These are phyloP conservation scores for Aspergillus fumigatiaffinis DNA, from an alignment of 2,329 filamentous ascomycete genomes.

Conservation along the genomic window DNA sequence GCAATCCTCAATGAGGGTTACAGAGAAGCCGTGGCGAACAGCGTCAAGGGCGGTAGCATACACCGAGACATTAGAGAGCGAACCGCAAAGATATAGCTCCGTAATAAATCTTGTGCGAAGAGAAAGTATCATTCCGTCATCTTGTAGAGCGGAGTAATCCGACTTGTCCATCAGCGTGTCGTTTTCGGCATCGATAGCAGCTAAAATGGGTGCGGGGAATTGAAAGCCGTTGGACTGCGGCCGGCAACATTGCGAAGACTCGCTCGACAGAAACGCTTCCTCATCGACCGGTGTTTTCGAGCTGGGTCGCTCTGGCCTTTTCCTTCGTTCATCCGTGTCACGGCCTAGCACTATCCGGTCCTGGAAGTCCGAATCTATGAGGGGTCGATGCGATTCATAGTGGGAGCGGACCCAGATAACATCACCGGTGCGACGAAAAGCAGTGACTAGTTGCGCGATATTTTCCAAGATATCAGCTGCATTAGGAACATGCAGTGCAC, in stretches of 20 bases:
- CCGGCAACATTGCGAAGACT: slow-evolving; percentile 36
- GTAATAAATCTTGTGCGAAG: slow-evolving; percentile 84
- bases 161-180: slow-evolving; percentile 64
- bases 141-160: slow-evolving; percentile 83
- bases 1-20: slow-evolving; percentile 84
- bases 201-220: slow-evolving; percentile 48
- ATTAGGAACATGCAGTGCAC: slow-evolving; percentile 62
- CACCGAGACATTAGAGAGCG: slow-evolving; percentile 80
- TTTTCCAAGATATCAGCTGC: slow-evolving; percentile 64
- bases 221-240: slow-evolving; percentile 43
- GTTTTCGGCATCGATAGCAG: slow-evolving; percentile 46
- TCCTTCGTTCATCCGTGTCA: slow-evolving; percentile 24
- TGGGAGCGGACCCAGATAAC: slow-evolving; percentile 83
- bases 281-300: slow-evolving; percentile 26
- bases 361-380: slow-evolving; percentile 49
- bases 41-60: slow-evolving; percentile 91
- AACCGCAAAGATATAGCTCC: slow-evolving; percentile 83
- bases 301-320: slow-evolving; percentile 14
- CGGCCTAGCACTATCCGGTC: slow-evolving; percentile 43
- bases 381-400: slow-evolving; percentile 60
- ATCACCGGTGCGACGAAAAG: slow-evolving; percentile 68
- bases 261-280: slow-evolving; percentile 41
- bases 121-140: slow-evolving; percentile 67
- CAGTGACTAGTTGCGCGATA: slow-evolving; percentile 61
- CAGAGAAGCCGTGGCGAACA: slow-evolving; percentile 78